Evolutionary conservation across 2,329 filamentous ascomycete species (phyloP).

Genomic region (Xylaria sp.): DNA sequence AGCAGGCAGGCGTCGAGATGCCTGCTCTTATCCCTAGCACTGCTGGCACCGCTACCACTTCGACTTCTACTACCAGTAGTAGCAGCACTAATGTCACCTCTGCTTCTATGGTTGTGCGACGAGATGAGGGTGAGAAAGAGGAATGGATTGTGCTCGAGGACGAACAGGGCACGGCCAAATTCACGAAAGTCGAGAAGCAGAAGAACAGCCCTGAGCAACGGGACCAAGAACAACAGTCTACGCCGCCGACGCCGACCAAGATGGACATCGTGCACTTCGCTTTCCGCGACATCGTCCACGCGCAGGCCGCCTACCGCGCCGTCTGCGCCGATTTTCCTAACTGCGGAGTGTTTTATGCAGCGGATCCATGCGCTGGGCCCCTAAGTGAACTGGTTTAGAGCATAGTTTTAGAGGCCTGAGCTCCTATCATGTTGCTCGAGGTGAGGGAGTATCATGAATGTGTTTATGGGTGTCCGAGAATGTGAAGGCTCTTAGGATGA

Average conservation of each 20-base stretch:
- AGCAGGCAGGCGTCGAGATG: no score
- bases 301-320: neutral
- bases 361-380: conserved; percentile 17
- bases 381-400: conserved; percentile 16
- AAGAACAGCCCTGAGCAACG: neutral
- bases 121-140: neutral
- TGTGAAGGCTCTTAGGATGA: neutral
- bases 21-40: neutral
- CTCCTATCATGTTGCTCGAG: neutral
- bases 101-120: neutral
- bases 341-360: conserved; percentile 5
- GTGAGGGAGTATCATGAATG: neutral
- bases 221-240: neutral
- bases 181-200: neutral
- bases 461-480: neutral
- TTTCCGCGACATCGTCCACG: conserved; percentile 22
- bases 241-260: neutral
- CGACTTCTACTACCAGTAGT: no score
- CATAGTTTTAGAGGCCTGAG: neutral
- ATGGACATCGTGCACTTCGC: neutral
- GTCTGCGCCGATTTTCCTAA: neutral
- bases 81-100: neutral
- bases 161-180: neutral
- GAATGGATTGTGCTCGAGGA: neutral
- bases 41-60: neutral